Percentiles rank a stretch among this genome's conserved stretches.
These are phyloP conservation scores for Sporisorium iseilematis-ciliati DNA, from an alignment of 1,284 basidiomycete genomes.

Conservation along the genomic window DNA sequence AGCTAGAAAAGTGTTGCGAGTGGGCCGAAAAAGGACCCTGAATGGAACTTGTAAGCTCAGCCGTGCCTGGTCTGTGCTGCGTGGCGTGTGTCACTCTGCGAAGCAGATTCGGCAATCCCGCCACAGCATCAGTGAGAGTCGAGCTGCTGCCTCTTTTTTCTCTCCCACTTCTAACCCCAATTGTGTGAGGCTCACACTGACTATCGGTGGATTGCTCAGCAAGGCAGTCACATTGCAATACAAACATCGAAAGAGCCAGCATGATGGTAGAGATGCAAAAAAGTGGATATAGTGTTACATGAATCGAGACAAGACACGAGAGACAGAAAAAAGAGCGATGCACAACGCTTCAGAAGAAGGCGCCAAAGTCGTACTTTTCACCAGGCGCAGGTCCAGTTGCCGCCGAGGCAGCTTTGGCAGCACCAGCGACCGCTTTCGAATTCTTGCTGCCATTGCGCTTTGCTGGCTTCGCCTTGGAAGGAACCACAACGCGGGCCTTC, in stretches of 20 bases:
- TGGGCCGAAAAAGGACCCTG: conserved; percentile 4
- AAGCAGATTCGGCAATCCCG: neutral
- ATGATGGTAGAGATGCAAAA: conserved; percentile 26
- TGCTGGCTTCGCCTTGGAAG: conserved; percentile 40
- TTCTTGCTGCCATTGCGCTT: conserved; percentile 25
- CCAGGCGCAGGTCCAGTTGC: conserved; percentile 56
- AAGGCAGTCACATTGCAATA: too few species aligned
- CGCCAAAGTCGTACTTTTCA: conserved; percentile 61
- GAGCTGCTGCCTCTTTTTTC: neutral
- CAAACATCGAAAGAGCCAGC: neutral
- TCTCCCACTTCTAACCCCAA: neutral
- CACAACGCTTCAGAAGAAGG: conserved; percentile 48
- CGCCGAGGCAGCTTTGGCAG: conserved; percentile 38
- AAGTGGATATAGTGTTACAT: conserved; percentile 41
- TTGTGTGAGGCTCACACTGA: neutral
- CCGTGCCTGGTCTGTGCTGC: conserved; percentile 11
- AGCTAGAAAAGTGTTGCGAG: neutral
- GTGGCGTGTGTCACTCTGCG: neutral
- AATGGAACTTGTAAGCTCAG: neutral
- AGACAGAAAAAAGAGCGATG: conserved; percentile 6
- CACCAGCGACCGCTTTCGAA: conserved; percentile 26
- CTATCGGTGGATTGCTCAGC: neutral
- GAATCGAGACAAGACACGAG: conserved; percentile 25
- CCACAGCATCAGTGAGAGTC: neutral
- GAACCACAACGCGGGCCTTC: conserved; percentile 40